Conservation (phyloP, 2,329 filamentous ascomycete genomes). For the Penicillium janthinellum region DNA sequence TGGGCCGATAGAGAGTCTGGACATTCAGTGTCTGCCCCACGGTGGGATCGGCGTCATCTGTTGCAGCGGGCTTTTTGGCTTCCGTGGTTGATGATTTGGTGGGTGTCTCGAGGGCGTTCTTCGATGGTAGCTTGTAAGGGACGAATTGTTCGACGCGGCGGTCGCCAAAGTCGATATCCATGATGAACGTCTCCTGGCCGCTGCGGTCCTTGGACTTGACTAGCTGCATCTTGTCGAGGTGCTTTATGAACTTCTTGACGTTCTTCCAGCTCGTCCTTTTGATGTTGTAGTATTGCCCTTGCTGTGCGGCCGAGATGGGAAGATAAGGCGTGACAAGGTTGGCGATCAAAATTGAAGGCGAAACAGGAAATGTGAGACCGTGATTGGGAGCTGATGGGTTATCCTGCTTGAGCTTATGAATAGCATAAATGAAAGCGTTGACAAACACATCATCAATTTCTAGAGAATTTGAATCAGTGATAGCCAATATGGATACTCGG, state of each 20-base stretch:
- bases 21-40: constrained; percentile 49
- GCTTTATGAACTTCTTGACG: constrained; percentile 69
- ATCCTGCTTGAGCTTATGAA: constrained; percentile 61
- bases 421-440: constrained; percentile 64
- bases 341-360: constrained; percentile 65
- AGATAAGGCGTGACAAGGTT: constrained; percentile 68
- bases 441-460: constrained; percentile 69
- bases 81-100: constrained; percentile 35
- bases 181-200: constrained; percentile 64
- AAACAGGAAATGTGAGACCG: constrained; percentile 63
- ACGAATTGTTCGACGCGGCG: constrained; percentile 56
- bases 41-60: constrained; percentile 42
- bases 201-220: constrained; percentile 66
- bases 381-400: constrained; percentile 55
- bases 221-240: constrained; percentile 64
- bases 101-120: constrained; percentile 51
- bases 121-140: constrained; percentile 64
- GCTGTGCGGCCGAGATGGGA: constrained; percentile 58
- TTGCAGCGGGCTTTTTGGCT: constrained; percentile 30
- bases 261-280: constrained; percentile 73
- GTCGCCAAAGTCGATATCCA: constrained; percentile 67
- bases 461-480: constrained; percentile 32
- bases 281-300: constrained; percentile 62
- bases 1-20: constrained; percentile 58
- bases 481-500: neutral